Evolutionary conservation across 306 rosid species (phyloP).

Genomic region (Amphicarpaea edgeworthii): DNA sequence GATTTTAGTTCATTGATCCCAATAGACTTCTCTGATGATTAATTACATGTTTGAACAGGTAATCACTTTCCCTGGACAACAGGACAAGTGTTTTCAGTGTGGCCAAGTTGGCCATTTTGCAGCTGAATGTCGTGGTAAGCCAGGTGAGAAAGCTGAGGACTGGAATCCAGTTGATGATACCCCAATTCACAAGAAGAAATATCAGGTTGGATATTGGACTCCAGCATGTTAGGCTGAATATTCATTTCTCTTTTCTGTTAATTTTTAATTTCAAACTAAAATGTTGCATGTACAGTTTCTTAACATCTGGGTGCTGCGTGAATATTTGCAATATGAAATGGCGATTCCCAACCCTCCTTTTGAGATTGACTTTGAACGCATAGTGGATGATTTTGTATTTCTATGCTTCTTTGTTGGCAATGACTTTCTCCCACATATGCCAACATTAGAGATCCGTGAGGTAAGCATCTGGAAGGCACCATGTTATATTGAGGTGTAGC

Average conservation of each 20-base stretch:
- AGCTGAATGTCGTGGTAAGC: constrained; percentile 85
- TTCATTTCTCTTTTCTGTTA: constrained; percentile 38
- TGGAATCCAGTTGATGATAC: constrained; percentile 74
- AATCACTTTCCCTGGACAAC: constrained; percentile 86
- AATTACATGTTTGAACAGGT: constrained; percentile 60
- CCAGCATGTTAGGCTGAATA: constrained; percentile 35
- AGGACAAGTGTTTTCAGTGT: constrained; percentile 84
- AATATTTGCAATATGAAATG: constrained; percentile 85
- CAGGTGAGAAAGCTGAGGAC: constrained; percentile 61
- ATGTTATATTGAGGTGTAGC: constrained; percentile 37
- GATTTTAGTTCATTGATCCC: constrained; percentile 43
- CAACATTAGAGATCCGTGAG: constrained; percentile 96
- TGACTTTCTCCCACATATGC: constrained; percentile 98
- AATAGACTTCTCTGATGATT: constrained; percentile 46
- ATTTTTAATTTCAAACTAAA: constrained; percentile 38
- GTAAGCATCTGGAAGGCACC: constrained; percentile 57
- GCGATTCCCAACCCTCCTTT: constrained; percentile 79
- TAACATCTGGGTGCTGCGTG: constrained; percentile 88
- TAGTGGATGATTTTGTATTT: constrained; percentile 90
- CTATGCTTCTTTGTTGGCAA: constrained; percentile 91
- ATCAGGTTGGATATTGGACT: constrained; percentile 73
- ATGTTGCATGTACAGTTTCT: constrained; percentile 66
- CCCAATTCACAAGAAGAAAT: constrained; percentile 92
- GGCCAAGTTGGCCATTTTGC: constrained; percentile 97
- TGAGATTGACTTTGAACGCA: constrained; percentile 74